Conservation (phyloP, 1,139 yeast genomes). For the Yamadazyma atlantica region DNA sequence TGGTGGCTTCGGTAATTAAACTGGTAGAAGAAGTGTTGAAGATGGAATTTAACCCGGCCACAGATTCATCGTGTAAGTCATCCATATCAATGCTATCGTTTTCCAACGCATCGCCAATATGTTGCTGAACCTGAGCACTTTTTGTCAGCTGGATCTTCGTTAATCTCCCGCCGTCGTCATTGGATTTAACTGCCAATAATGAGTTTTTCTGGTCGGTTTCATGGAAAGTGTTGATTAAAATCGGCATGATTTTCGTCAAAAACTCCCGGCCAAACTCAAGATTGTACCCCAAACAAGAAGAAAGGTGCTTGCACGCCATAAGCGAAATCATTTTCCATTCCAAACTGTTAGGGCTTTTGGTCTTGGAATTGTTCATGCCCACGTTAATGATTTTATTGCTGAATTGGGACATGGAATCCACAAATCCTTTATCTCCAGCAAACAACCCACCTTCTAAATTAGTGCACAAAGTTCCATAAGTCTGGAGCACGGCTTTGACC, state of each 20-base stretch:
- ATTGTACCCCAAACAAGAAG: conserved; percentile 43
- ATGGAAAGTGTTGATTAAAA: conserved; percentile 34
- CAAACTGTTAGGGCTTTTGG: conserved; percentile 31
- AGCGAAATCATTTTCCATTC: conserved; percentile 54
- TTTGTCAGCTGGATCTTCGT: conserved; percentile 29
- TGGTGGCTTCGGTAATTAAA: conserved; percentile 49
- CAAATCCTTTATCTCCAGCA: conserved; percentile 67
- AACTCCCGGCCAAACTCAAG: conserved; percentile 37
- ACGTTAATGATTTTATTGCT: conserved; percentile 33
- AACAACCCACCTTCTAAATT: conserved; percentile 68
- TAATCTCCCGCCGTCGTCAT: conserved; percentile 21
- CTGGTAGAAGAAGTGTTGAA: conserved; percentile 52
- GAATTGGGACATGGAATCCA: conserved; percentile 48
- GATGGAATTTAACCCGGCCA: conserved; percentile 45
- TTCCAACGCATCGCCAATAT: conserved; percentile 29
- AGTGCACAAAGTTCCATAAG: conserved; percentile 61
- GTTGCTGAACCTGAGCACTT: conserved; percentile 18
- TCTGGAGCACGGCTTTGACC: conserved; percentile 49
- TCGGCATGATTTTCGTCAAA: conserved; percentile 40
- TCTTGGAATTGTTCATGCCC: conserved; percentile 17
- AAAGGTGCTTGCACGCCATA: conserved; percentile 43
- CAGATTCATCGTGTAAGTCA: conserved; percentile 37
- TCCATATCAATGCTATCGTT: conserved; percentile 25
- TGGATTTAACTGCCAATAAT: conserved; percentile 16
- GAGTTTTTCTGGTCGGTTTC: conserved; percentile 15